These are phyloP conservation scores for Fonsecaea multimorphosa DNA, from an alignment of 2,329 filamentous ascomycete genomes.

Conservation along the genomic window DNA sequence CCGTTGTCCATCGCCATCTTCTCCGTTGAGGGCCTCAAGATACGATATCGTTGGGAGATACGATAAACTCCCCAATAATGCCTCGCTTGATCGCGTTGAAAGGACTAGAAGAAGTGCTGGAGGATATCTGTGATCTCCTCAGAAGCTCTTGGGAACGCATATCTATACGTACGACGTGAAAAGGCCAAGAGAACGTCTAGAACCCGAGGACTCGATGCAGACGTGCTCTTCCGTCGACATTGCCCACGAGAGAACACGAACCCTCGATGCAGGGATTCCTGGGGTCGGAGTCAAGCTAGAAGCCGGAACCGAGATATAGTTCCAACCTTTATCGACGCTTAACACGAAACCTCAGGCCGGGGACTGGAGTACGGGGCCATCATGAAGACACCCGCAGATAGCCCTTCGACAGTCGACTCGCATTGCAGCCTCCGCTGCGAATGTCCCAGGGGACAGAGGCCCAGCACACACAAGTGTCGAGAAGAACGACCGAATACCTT, in stretches of 20 bases:
- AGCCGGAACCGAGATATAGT: conserved; percentile 5
- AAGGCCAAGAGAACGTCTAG: neutral
- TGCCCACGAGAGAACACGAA: neutral
- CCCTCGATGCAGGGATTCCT: neutral
- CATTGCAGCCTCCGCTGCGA: too few relatives aligned
- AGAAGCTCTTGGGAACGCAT: neutral
- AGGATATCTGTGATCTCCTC: neutral
- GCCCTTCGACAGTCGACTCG: too few relatives aligned
- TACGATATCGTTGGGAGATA: neutral
- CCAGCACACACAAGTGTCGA: too few relatives aligned
- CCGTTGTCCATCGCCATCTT: conserved; percentile 1
- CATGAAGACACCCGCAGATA: too few relatives aligned
- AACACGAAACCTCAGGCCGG: too few relatives aligned
- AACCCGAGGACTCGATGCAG: neutral
- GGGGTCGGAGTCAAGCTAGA: neutral
- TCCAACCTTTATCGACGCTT: conserved; percentile 15
- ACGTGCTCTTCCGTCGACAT: neutral
- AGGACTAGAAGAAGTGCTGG: neutral
- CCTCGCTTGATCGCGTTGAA: too few relatives aligned
- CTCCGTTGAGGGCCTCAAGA: neutral
- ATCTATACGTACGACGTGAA: neutral
- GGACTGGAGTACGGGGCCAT: too few relatives aligned
- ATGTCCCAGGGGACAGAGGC: too few relatives aligned
- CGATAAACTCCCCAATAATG: neutral
- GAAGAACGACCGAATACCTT: too few relatives aligned